Conservation (phyloP, 2,329 filamentous ascomycete species). For the Dactylellina drechsleri region DNA sequence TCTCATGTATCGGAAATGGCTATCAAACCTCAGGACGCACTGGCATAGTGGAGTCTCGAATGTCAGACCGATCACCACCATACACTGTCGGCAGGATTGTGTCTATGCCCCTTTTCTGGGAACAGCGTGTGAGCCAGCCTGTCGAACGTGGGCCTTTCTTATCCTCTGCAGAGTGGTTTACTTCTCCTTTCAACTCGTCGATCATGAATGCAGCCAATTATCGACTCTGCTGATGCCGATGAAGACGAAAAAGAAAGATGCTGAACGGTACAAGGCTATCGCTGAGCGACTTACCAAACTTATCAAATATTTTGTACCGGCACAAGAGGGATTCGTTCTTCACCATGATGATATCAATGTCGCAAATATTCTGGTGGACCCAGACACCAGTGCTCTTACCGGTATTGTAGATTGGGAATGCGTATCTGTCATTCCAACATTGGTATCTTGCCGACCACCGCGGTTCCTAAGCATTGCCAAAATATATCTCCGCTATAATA, state of each 20-base stretch:
- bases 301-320: background rate
- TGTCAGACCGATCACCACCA: conserved; percentile 8
- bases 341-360: conserved; percentile 62
- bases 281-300: conserved; percentile 59
- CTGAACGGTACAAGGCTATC: conserved; percentile 58
- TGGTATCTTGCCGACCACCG: conserved; percentile 61
- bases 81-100: conserved; percentile 59
- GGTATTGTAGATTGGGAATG: conserved; percentile 64
- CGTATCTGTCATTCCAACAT: conserved; percentile 62
- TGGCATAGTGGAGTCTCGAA: background rate
- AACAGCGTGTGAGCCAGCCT: conserved; percentile 59
- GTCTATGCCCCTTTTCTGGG: conserved; percentile 61
- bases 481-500: conserved; percentile 31
- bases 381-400: conserved; percentile 60
- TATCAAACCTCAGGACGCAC: conserved; percentile 48
- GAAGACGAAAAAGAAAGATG: conserved; percentile 53
- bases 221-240: conserved; percentile 58
- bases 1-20: conserved; percentile 59
- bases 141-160: conserved; percentile 62
- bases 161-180: conserved; percentile 63
- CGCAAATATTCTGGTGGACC: conserved; percentile 63
- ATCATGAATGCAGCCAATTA: conserved; percentile 58
- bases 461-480: conserved; percentile 59
- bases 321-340: conserved; percentile 60
- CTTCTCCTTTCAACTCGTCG: conserved; percentile 59